Percentiles rank a stretch among this genome's conserved stretches.
phyloP scores from a whole-genome alignment of 2,329 filamentous ascomycete species.

The Lachnellula arida region DNA sequence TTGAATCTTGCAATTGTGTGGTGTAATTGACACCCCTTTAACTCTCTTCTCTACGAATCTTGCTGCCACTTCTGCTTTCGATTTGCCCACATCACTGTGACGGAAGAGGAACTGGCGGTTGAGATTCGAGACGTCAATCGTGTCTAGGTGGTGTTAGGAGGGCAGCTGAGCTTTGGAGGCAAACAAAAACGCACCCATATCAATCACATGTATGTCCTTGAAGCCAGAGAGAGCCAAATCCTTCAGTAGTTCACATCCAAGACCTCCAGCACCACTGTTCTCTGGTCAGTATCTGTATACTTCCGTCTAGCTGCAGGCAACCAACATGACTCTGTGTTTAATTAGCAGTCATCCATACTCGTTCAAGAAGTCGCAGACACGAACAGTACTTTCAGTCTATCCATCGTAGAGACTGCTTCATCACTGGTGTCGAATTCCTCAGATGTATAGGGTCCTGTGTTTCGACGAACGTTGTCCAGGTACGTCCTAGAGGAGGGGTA shows the following conservation, averaged over 20 bases:
- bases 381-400: constrained; percentile 71
- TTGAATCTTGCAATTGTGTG: constrained; percentile 92
- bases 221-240: constrained; percentile 93
- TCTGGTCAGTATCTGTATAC: constrained; percentile 15
- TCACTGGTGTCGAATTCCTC: constrained; percentile 45
- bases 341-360: constrained; percentile 25
- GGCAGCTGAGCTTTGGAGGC: background rate
- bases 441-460: constrained; percentile 76
- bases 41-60: constrained; percentile 87
- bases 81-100: constrained; percentile 83
- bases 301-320: constrained; percentile 10
- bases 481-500: constrained; percentile 58
- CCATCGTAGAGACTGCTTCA: constrained; percentile 51
- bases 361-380: constrained; percentile 1
- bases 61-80: constrained; percentile 89
- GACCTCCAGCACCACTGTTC: constrained; percentile 78
- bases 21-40: constrained; percentile 85
- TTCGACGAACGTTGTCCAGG: constrained; percentile 73
- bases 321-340: constrained; percentile 30
- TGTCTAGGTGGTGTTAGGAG: constrained; percentile 53
- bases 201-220: constrained; percentile 96
- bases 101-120: constrained; percentile 98
- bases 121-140: constrained; percentile 96
- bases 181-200: constrained; percentile 69
- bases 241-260: constrained; percentile 96